phyloP scores from a whole-genome alignment of 768 basidiomycete species.

The Termitomyces sp. region DNA sequence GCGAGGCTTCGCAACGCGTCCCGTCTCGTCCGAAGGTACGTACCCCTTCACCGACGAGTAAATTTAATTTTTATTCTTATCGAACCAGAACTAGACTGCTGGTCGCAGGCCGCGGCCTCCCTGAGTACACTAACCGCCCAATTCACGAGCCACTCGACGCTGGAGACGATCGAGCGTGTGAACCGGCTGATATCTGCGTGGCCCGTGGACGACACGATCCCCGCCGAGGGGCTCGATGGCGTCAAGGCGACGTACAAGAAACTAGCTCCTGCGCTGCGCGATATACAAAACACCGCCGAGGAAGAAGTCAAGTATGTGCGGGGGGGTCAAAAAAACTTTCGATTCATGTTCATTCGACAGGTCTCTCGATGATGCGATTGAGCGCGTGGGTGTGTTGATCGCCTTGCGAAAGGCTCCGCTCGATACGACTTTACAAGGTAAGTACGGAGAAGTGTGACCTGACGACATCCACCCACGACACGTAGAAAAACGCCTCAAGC shows the following conservation, averaged over 20 bases:
- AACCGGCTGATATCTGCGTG: constrained; percentile 68
- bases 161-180: constrained; percentile 63
- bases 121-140: constrained; percentile 49
- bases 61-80: too few species aligned
- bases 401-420: constrained; percentile 64
- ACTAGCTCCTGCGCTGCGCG: constrained; percentile 53
- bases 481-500: constrained; percentile 72
- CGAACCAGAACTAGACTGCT: constrained; percentile 76
- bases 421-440: constrained; percentile 55
- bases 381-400: constrained; percentile 62
- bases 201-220: constrained; percentile 65
- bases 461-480: not conserved
- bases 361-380: constrained; percentile 66
- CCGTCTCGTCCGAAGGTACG: constrained; percentile 78
- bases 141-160: constrained; percentile 41
- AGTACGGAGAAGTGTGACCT: not conserved
- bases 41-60: too few species aligned
- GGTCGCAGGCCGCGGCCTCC: constrained; percentile 63
- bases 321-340: too few species aligned
- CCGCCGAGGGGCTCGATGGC: constrained; percentile 60
- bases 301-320: constrained; percentile 65
- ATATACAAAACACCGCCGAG: constrained; percentile 53
- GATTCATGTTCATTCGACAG: constrained; percentile 41
- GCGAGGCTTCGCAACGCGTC: constrained; percentile 53
- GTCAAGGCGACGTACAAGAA: constrained; percentile 62